Base-by-base conservation (phyloP, 2,329 filamentous ascomycete species). In the Helotiales sp. region DNA sequence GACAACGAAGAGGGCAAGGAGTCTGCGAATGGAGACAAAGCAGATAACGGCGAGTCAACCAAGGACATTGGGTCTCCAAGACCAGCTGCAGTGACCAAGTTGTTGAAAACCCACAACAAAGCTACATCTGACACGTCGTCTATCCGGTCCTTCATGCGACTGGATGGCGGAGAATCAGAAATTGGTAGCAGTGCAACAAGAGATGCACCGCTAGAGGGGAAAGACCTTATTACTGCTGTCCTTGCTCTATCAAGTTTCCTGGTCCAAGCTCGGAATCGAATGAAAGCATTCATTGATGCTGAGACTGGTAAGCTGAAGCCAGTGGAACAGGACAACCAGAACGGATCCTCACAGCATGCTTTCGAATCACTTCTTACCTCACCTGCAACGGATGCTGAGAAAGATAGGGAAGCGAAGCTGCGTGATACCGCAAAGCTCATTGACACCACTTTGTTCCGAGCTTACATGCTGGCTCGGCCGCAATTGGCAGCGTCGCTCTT, bases 381-480 rank as follows among this genome's bases (percentile, higher is more conserved):
- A 4, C 69, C 64, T 46, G 64, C 65, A 53, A 66, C 66, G 27
- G 66, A 74, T 25, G 72, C 73, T 2, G 71, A 77, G 13, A 71
- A 78, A 34, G 81, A 90, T 61, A 87, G 91, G 61, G 86, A 90
- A 64, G 78, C 84, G 49, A 87, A 89, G 63, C 79, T 98, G 2
- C 82, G 86, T 12, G 81, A 87, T 34, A 91, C 89, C 1, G 96
- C 95, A 33, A 87, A 84, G 50, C 77, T 97, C 2, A 91, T 98
- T 6, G 95, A 99, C 70, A 99, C 95, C 0, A 93, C 93, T 0
- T 81, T 99, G 0, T 98, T 99, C 77, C 86, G 93, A 15, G 89
- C 91, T 0, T 96, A 96, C 73, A 98, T 99, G 93, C 91, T 93
- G 69, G 91, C 89, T 3, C 87, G 87, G 7, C 93, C 95, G 4